Percentiles rank a stretch among this genome's conserved stretches.
Evolutionary conservation across 108 stramenopile species (phyloP).

Genomic region (Phaeodactylum tricornutum): DNA sequence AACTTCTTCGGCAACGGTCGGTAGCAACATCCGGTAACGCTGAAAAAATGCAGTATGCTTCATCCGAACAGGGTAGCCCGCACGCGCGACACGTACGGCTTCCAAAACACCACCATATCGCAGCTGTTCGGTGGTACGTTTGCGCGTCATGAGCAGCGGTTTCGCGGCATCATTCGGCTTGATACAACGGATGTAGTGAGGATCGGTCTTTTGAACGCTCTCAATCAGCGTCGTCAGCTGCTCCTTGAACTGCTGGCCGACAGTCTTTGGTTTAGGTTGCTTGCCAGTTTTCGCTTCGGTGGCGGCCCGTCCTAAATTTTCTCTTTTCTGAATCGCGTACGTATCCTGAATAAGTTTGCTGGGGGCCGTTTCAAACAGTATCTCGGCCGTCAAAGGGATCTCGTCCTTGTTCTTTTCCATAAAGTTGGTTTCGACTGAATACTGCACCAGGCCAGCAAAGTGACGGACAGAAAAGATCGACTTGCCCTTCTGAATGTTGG

Average conservation of each 20-base stretch:
- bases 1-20: conserved; percentile 39
- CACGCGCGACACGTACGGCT: conserved; percentile 97
- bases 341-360: conserved; percentile 67
- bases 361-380: conserved; percentile 78
- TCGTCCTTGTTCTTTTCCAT: conserved; percentile 98
- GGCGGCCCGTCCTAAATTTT: conserved; percentile 26
- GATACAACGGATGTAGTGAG: conserved; percentile 98
- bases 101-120: conserved; percentile 98
- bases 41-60: conserved; percentile 82
- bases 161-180: conserved; percentile 93
- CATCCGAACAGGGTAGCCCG: conserved; percentile 97
- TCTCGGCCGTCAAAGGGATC: conserved; percentile 82
- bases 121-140: conserved; percentile 90
- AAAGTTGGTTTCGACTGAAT: conserved; percentile 88
- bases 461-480: conserved; percentile 81
- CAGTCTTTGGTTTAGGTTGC: conserved; percentile 60
- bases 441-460: conserved; percentile 94
- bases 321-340: conserved; percentile 51
- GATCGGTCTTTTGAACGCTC: conserved; percentile 91
- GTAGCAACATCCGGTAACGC: conserved; percentile 83
- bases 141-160: conserved; percentile 68
- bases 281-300: conserved; percentile 21
- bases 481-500: conserved; percentile 64
- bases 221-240: conserved; percentile 82
- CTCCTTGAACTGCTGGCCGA: conserved; percentile 92